Evolutionary conservation across 345 rosid genomes (phyloP).

Genomic region (Laguncularia racemosa): DNA sequence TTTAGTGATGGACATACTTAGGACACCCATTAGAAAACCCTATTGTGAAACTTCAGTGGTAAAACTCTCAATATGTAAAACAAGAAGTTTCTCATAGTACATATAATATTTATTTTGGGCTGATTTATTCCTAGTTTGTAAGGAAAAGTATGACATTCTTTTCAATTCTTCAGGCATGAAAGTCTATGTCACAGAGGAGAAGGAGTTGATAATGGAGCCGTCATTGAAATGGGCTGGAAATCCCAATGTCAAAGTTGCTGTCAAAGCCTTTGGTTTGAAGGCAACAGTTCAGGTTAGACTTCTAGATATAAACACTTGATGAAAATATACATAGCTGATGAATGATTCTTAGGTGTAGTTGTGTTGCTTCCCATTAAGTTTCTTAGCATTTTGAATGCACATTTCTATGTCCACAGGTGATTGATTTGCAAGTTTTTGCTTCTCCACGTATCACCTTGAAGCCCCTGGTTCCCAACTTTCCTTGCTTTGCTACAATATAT

Average conservation of each 20-base stretch:
- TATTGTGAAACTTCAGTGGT: too few species aligned
- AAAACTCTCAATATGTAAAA: too few species aligned
- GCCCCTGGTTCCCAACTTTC: slow-evolving; percentile 92
- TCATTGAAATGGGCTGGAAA: slow-evolving; percentile 90
- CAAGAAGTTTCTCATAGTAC: too few species aligned
- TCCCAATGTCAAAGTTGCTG: slow-evolving; percentile 65
- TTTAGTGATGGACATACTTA: too few species aligned
- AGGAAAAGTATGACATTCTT: slow-evolving; percentile 6
- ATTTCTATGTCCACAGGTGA: slow-evolving; percentile 34
- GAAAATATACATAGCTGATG: not conserved
- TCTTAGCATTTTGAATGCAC: not conserved
- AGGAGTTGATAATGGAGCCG: slow-evolving; percentile 96
- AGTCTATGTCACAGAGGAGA: slow-evolving; percentile 89
- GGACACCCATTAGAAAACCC: too few species aligned
- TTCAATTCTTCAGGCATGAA: slow-evolving; percentile 58
- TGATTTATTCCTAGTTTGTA: too few species aligned
- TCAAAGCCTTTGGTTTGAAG: slow-evolving; percentile 87
- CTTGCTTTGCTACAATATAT: slow-evolving; percentile 81
- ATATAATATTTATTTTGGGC: too few species aligned
- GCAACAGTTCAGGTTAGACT: slow-evolving; percentile 79
- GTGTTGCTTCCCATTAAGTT: too few species aligned
- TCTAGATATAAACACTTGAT: slow-evolving; percentile 1
- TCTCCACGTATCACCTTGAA: slow-evolving; percentile 87
- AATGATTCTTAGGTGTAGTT: too few species aligned
- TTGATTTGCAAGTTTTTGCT: slow-evolving; percentile 92